Evolutionary conservation across 768 basidiomycete species (phyloP).

Genomic region (Kwoniella newhampshirensis): DNA sequence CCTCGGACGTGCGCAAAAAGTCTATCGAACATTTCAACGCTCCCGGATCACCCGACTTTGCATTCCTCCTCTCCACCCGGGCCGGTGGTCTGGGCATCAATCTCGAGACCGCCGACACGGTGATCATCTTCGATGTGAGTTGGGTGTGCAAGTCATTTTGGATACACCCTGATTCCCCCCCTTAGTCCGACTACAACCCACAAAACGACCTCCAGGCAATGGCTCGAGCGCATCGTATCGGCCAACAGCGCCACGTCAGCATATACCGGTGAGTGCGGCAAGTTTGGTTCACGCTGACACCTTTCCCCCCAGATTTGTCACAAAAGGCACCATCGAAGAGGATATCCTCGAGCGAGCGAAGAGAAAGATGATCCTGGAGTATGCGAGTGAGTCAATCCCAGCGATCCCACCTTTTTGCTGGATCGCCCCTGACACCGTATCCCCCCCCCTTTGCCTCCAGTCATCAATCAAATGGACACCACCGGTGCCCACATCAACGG

Average conservation of each 20-base stretch:
- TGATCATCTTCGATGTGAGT: constrained; percentile 84
- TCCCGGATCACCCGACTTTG: constrained; percentile 89
- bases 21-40: constrained; percentile 97
- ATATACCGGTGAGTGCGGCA: constrained; percentile 66
- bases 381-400: constrained; percentile 77
- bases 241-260: constrained; percentile 96
- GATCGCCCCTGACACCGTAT: not conserved
- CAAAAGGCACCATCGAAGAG: constrained; percentile 99
- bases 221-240: constrained; percentile 98
- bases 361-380: constrained; percentile 99
- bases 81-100: constrained; percentile 99
- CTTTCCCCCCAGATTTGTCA: constrained; percentile 64
- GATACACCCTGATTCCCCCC: constrained; percentile 2
- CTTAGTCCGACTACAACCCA: constrained; percentile 94
- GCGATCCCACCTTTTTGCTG: no score
- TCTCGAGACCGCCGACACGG: constrained; percentile 96
- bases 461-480: constrained; percentile 99
- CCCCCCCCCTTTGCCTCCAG: constrained; percentile 56
- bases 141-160: not conserved
- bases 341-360: constrained; percentile 96
- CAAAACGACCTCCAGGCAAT: constrained; percentile 98
- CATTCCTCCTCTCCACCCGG: constrained; percentile 92
- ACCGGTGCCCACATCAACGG: constrained; percentile 86
- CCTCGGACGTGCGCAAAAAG: constrained; percentile 88
- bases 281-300: not conserved